Conservation (phyloP, 768 basidiomycete species). For the Xanthoconium purpureum region DNA sequence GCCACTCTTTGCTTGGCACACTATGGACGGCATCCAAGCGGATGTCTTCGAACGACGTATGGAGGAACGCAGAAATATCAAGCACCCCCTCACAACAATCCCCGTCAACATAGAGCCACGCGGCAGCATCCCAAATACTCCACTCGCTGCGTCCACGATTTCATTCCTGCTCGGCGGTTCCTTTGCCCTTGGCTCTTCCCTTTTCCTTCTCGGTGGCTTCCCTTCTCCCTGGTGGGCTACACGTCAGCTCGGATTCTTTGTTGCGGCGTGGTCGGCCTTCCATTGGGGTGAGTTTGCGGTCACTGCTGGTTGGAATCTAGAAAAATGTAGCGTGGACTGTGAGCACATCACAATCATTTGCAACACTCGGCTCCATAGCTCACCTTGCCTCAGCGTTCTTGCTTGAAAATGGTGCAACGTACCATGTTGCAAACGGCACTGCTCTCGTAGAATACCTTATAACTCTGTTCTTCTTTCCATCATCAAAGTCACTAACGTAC, state of each 20-base stretch:
- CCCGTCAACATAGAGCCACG: conserved; percentile 40
- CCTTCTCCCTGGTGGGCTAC: conserved; percentile 57
- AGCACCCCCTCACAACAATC: conserved; percentile 51
- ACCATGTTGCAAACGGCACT: conserved; percentile 77
- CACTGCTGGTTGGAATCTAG: conserved; percentile 92
- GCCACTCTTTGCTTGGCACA: no score
- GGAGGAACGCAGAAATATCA: conserved; percentile 36
- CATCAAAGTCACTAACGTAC: conserved; percentile 56
- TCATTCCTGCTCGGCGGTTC: conserved; percentile 81
- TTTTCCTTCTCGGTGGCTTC: conserved; percentile 49
- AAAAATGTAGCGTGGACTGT: conserved; percentile 93
- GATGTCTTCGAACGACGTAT: conserved; percentile 44
- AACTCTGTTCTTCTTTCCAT: conserved; percentile 63
- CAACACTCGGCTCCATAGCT: conserved; percentile 1
- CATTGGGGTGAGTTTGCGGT: conserved; percentile 95
- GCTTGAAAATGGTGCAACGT: conserved; percentile 82
- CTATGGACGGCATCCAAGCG: conserved; percentile 33
- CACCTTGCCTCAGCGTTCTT: conserved; percentile 67
- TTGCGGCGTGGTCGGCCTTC: conserved; percentile 81
- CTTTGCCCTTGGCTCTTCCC: conserved; percentile 57
- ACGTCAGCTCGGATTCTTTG: conserved; percentile 78
- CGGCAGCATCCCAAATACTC: conserved; percentile 85
- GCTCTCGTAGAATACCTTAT: conserved; percentile 81
- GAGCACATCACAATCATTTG: conserved; percentile 33
- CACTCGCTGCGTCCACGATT: conserved; percentile 70